Evolutionary conservation across 805 yeast species (phyloP), one percentile per base, ranked within the genome.

Genomic region (Vanderwaltozyma yarrowii): DNA sequence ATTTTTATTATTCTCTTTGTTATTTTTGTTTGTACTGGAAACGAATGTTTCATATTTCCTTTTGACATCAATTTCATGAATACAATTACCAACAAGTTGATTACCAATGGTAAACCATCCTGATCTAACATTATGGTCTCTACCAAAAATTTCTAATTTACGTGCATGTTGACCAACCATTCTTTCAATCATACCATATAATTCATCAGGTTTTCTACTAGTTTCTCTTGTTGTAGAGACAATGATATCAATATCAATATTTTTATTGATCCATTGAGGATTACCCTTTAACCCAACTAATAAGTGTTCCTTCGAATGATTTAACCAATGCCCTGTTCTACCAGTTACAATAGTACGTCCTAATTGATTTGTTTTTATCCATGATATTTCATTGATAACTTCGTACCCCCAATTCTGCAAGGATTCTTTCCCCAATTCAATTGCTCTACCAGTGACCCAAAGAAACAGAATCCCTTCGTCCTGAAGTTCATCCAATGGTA

Each of bases 391-490:
- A 56, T 87, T 89, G 17, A 74, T 62, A 5, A 80, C 74, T 27
- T 61, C 55, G 55, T 88, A 88, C 1, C 96, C 96, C 95, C 96
- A 87, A 41, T 73, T 75, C 4, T 56, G 58, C 39, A 88, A 63
- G 7, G 88, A 84, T 40, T 74, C 74, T 30, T 94, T 70, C 1
- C 97, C 97, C 16, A 82, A 67, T 49, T 89, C 96, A 47, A 86
- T 78, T 10, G 96, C 86, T 33, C 97, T 69, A 1, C 96, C 96
- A 1, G 97, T 89, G 10, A 89, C 96, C 97, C 96, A 88, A 19
- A 88, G 68, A 43, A 87, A 67, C 32, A 87, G 62, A 2, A 88
- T 63, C 0, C 97, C 97, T 51, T 85, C 94, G 38, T 76, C 79
- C 55, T 87, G 96, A 26, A 88, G 66, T 32, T 70, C 61, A 27